Conservation (phyloP, 257 asterid genomes). For the Leonotis leonurus region DNA sequence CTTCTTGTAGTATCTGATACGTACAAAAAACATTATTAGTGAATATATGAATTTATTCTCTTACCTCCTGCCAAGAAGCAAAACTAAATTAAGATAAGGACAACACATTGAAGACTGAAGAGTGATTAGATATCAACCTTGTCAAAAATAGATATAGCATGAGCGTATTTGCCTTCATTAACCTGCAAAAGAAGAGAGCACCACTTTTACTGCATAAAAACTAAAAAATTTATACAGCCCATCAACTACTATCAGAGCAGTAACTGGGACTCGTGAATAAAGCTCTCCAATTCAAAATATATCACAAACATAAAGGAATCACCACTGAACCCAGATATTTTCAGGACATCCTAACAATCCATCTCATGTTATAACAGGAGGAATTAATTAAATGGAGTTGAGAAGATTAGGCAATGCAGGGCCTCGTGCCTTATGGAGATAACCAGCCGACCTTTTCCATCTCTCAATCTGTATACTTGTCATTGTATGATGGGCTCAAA, state of each 20-base stretch:
- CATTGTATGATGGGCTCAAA: slow-evolving; percentile 10
- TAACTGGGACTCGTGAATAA: background rate
- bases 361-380: background rate
- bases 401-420: background rate
- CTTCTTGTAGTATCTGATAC: slow-evolving; percentile 74
- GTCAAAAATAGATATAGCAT: slow-evolving; percentile 84
- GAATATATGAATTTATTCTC: slow-evolving; percentile 4
- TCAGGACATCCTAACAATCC: slow-evolving; percentile 2
- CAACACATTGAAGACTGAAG: slow-evolving; percentile 3
- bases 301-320: slow-evolving; percentile 6
- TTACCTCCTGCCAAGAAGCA: slow-evolving; percentile 16
- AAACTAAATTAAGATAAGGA: slow-evolving; percentile 10
- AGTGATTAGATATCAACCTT: slow-evolving; percentile 46
- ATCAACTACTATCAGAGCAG: slow-evolving; percentile 13
- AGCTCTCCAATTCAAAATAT: background rate
- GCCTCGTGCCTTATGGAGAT: slow-evolving; percentile 1
- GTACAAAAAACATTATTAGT: slow-evolving; percentile 14
- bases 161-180: slow-evolving; percentile 83
- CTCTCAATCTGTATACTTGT: background rate
- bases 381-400: background rate
- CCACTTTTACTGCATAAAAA: slow-evolving; percentile 17
- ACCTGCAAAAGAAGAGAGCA: slow-evolving; percentile 56
- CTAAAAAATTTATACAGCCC: background rate
- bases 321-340: background rate
- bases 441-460: background rate